Evolutionary conservation across 352 stramenopile species (phyloP).

Genomic region (Globisporangium okanoganense): DNA sequence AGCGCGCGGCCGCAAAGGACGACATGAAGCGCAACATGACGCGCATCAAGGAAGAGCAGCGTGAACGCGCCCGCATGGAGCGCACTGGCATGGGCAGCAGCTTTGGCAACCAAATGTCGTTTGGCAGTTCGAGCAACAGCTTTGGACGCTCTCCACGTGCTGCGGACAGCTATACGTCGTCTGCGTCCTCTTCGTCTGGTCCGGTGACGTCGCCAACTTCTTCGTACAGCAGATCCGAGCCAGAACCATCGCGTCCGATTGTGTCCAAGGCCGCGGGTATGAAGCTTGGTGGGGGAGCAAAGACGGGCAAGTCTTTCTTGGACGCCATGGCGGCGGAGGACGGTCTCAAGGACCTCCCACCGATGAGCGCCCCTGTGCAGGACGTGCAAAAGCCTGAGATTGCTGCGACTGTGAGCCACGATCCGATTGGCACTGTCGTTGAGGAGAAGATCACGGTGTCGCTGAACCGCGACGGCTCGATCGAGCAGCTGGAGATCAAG

Average conservation of each 20-base stretch:
- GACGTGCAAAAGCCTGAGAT: slow-evolving; percentile 54
- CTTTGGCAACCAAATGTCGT: slow-evolving; percentile 57
- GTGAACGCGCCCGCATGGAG: slow-evolving; percentile 75
- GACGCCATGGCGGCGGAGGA: slow-evolving; percentile 85
- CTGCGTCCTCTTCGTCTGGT: slow-evolving; percentile 20
- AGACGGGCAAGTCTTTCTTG: slow-evolving; percentile 79
- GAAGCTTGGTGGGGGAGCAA: slow-evolving; percentile 45
- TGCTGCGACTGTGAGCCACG: slow-evolving; percentile 60
- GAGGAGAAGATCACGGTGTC: slow-evolving; percentile 87
- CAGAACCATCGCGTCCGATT: slow-evolving; percentile 33
- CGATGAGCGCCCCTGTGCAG: slow-evolving; percentile 71
- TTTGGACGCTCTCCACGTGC: slow-evolving; percentile 65
- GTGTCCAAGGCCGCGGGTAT: slow-evolving; percentile 59
- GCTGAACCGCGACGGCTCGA: slow-evolving; percentile 72
- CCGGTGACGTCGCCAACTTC: slow-evolving; percentile 54
- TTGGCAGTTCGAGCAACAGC: slow-evolving; percentile 56
- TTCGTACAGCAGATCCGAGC: slow-evolving; percentile 40
- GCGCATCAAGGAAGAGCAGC: slow-evolving; percentile 86
- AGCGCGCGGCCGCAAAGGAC: slow-evolving; percentile 87
- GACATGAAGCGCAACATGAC: slow-evolving; percentile 88
- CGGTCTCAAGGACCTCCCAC: slow-evolving; percentile 81
- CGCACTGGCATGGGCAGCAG: slow-evolving; percentile 60
- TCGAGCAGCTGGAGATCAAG: slow-evolving; percentile 87
- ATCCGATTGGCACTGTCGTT: slow-evolving; percentile 78
- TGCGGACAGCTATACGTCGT: slow-evolving; percentile 35